A percentile compares a stretch with the other conserved stretches of the same genome.
Evolutionary conservation across 2,329 filamentous ascomycete genomes (phyloP).

Genomic region (Aspergillus uvarum): DNA sequence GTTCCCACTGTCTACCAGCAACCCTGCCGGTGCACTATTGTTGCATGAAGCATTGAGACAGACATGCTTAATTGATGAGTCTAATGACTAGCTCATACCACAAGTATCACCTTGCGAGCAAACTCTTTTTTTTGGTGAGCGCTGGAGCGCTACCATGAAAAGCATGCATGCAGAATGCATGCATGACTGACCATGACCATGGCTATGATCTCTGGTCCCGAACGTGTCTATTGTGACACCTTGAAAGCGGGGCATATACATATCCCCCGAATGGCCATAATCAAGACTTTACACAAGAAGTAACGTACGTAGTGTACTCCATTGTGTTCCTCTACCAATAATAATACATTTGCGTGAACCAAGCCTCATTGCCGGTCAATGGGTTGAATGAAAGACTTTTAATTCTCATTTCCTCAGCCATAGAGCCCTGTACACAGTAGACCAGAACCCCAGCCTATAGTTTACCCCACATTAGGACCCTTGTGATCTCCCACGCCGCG

Average conservation of each 20-base stretch:
- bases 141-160: neutral
- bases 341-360: neutral
- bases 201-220: neutral
- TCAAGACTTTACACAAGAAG: neutral
- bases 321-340: neutral
- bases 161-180: neutral
- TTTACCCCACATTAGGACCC: too few species aligned
- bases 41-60: neutral
- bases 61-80: neutral
- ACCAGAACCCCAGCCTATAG: too few species aligned
- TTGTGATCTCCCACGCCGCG: too few species aligned
- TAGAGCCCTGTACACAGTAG: too few species aligned
- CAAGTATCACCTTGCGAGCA: neutral
- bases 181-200: neutral
- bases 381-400: neutral
- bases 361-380: neutral
- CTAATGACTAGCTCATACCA: neutral
- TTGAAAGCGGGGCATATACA: neutral
- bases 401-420: too few species aligned
- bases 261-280: neutral
- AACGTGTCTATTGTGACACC: neutral
- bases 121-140: neutral
- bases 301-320: neutral
- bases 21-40: neutral
- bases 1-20: neutral